Percentiles rank a stretch among this genome's conserved stretches.
phyloP scores from a whole-genome alignment of 495 filamentous ascomycete genomes.

The Clohesyomyces aquaticus region DNA sequence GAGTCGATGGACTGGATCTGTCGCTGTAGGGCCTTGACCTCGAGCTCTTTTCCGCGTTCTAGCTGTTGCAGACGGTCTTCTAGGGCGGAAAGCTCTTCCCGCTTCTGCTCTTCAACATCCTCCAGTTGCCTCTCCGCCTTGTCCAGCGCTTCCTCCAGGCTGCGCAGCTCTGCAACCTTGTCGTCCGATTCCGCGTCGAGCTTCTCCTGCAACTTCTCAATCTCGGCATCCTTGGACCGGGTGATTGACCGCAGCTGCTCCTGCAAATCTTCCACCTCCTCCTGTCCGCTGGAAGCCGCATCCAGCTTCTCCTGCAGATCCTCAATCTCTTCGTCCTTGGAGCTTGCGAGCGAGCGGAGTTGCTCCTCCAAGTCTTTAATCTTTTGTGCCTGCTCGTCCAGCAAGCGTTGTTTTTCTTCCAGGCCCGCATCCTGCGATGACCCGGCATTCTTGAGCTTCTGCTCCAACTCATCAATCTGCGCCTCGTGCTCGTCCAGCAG shows the following conservation, averaged over 20 bases:
- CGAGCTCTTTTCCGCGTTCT: conserved; percentile 35
- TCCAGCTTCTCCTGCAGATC: conserved; percentile 56
- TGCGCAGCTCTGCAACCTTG: conserved; percentile 21
- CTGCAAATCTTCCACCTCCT: conserved; percentile 37
- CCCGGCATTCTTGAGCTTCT: conserved; percentile 55
- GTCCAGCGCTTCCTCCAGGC: conserved; percentile 26
- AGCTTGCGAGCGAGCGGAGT: conserved; percentile 13
- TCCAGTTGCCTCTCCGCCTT: conserved; percentile 38
- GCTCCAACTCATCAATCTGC: conserved; percentile 51
- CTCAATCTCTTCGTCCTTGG: conserved; percentile 52
- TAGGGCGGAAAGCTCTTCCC: conserved; percentile 35
- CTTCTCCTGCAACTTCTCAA: conserved; percentile 55
- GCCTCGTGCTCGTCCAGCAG: conserved; percentile 29
- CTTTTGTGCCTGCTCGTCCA: conserved; percentile 33
- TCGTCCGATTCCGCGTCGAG: conserved; percentile 50
- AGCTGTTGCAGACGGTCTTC: conserved; percentile 25
- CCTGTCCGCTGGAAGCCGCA: conserved; percentile 39
- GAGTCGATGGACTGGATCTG: conserved; percentile 35
- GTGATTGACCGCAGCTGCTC: conserved; percentile 20
- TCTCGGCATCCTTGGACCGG: conserved; percentile 61
- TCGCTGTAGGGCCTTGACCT: conserved; percentile 37
- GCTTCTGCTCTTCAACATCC: conserved; percentile 34
- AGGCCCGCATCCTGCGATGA: conserved; percentile 27
- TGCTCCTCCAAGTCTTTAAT: conserved; percentile 32
- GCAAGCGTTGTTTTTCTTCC: conserved; percentile 49